Evolutionary conservation across 2,329 filamentous ascomycete species (phyloP).

Genomic region (Amylocarpus encephaloides): DNA sequence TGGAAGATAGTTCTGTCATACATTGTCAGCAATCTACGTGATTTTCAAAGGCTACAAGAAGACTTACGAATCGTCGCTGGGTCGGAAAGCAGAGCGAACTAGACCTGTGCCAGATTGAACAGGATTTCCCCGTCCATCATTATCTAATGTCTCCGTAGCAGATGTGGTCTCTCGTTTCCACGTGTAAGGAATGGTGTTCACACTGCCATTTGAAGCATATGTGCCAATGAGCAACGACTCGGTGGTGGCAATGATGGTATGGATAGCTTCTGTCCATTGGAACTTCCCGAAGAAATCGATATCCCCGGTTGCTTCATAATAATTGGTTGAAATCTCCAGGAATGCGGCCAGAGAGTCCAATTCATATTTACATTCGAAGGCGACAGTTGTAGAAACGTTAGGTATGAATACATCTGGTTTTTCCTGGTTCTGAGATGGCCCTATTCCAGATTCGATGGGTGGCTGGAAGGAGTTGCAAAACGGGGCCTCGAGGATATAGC

Average conservation of each 20-base stretch:
- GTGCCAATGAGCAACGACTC: slow-evolving; percentile 67
- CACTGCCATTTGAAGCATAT: slow-evolving; percentile 53
- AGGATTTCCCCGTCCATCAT: slow-evolving; percentile 74
- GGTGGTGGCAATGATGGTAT: slow-evolving; percentile 62
- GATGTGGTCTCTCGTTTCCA: slow-evolving; percentile 68
- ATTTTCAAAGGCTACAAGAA: not conserved
- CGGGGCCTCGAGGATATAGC: slow-evolving; percentile 62
- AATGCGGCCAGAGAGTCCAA: slow-evolving; percentile 87
- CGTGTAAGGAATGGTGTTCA: slow-evolving; percentile 60
- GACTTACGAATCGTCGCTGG: slow-evolving; percentile 71
- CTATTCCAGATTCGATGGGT: slow-evolving; percentile 65
- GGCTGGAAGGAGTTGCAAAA: slow-evolving; percentile 93
- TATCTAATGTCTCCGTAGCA: slow-evolving; percentile 74
- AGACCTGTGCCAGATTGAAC: slow-evolving; percentile 69
- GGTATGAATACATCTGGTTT: slow-evolving; percentile 53
- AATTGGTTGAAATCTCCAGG: slow-evolving; percentile 73
- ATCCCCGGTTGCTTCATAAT: slow-evolving; percentile 67
- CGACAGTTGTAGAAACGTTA: slow-evolving; percentile 63
- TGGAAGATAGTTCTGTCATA: slow-evolving; percentile 56
- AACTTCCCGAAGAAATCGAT: slow-evolving; percentile 65
- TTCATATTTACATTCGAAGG: slow-evolving; percentile 97
- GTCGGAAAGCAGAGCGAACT: slow-evolving; percentile 80
- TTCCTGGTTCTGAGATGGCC: slow-evolving; percentile 54
- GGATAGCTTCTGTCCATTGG: slow-evolving; percentile 67
- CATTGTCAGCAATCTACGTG: not conserved